A percentile compares a stretch with the other conserved stretches of the same genome.
These are phyloP conservation scores for Pythium guiyangense DNA, from an alignment of 352 stramenopile genomes.

Conservation along the genomic window DNA sequence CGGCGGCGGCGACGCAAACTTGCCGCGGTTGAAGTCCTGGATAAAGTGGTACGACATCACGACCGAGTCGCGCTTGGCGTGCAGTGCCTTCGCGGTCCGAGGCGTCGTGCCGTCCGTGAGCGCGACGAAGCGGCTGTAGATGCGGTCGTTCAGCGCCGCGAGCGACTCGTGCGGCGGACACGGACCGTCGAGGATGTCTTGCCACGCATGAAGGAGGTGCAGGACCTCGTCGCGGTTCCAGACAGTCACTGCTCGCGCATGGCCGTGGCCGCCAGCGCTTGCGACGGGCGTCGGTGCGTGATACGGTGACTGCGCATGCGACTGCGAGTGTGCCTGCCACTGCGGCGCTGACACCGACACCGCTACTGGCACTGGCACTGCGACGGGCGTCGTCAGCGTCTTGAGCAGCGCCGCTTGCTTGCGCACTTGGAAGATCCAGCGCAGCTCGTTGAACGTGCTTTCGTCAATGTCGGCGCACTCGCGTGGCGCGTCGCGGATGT, in stretches of 20 bases:
- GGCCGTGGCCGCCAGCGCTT: background rate
- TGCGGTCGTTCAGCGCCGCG: conserved; percentile 6
- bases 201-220: conserved; percentile 7
- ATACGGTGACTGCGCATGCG: too few relatives aligned
- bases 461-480: conserved; percentile 9
- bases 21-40: conserved; percentile 4
- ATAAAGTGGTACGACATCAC: conserved; percentile 11
- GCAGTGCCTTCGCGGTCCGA: conserved; percentile 9
- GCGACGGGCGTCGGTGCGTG: background rate
- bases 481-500: background rate
- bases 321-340: too few relatives aligned
- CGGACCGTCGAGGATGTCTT: conserved; percentile 2
- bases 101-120: conserved; percentile 2
- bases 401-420: background rate
- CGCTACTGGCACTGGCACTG: too few relatives aligned
- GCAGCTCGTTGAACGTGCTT: conserved; percentile 5
- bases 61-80: conserved; percentile 12
- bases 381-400: background rate
- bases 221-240: conserved; percentile 11
- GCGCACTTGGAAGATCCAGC: conserved; percentile 4
- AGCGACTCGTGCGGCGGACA: conserved; percentile 1
- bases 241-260: background rate
- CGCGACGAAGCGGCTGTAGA: conserved; percentile 7
- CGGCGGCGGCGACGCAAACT: background rate
- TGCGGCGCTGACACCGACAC: too few relatives aligned